Evolutionary conservation across 306 rosid genomes (phyloP).

Genomic region (Biancaea sappan): DNA sequence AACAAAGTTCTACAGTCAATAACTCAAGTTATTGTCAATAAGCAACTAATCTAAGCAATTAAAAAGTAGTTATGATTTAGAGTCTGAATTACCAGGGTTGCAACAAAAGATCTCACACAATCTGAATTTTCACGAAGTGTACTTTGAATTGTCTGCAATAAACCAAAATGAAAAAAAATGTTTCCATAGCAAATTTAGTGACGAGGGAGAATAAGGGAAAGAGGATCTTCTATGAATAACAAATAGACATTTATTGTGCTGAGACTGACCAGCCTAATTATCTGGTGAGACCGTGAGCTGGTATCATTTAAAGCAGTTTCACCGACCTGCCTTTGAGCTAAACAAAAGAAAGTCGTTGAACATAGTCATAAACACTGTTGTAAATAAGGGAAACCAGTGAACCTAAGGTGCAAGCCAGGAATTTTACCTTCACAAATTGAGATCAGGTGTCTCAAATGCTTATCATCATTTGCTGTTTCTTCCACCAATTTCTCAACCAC

Average conservation of each 20-base stretch:
- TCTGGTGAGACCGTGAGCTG: constrained; percentile 98
- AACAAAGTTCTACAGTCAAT: constrained; percentile 79
- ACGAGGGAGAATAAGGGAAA: constrained; percentile 1
- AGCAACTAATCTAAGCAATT: constrained; percentile 7
- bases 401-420: constrained; percentile 5
- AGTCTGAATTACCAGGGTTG: constrained; percentile 78
- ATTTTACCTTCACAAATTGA: constrained; percentile 88
- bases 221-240: constrained; percentile 18
- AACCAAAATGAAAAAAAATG: constrained; percentile 14
- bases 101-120: constrained; percentile 87
- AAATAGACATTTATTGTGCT: constrained; percentile 5
- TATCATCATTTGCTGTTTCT: constrained; percentile 86
- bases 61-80: neutral
- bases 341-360: constrained; percentile 20
- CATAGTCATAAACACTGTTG: neutral
- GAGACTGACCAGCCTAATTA: constrained; percentile 84
- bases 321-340: constrained; percentile 99
- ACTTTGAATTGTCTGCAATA: constrained; percentile 85
- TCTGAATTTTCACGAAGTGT: constrained; percentile 82
- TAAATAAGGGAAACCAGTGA: constrained; percentile 6
- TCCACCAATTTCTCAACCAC: constrained; percentile 96
- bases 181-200: constrained; percentile 7
- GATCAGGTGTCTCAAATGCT: constrained; percentile 88
- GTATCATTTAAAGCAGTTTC: constrained; percentile 96
- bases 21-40: constrained; percentile 5